Evolutionary conservation across 352 stramenopile genomes (phyloP).

Genomic region (Phytopythium oedochilum): DNA sequence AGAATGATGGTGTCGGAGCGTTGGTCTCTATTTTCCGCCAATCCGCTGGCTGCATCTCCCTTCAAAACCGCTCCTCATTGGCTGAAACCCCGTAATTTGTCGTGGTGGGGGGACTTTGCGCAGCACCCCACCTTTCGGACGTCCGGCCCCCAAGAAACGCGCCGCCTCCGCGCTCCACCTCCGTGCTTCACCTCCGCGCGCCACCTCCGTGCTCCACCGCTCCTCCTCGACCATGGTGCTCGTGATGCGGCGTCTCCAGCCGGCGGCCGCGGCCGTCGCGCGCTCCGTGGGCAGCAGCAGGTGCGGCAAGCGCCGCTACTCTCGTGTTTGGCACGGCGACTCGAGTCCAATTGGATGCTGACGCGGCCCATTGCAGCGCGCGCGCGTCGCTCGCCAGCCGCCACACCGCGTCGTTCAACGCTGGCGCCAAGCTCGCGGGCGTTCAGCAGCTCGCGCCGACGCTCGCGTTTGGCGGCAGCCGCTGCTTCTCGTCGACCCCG

Average conservation of each 20-base stretch:
- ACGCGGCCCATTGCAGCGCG: neutral
- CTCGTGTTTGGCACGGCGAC: too few species aligned
- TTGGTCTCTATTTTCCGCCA: neutral
- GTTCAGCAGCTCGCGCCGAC: slow-evolving; percentile 48
- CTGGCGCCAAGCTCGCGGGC: slow-evolving; percentile 26
- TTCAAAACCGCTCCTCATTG: neutral
- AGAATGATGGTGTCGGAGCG: neutral
- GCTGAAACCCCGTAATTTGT: neutral
- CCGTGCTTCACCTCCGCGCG: too few species aligned
- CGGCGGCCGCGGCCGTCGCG: slow-evolving; percentile 25
- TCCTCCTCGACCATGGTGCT: slow-evolving; percentile 50
- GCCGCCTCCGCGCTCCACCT: neutral
- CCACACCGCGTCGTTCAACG: slow-evolving; percentile 1
- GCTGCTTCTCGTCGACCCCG: slow-evolving; percentile 61
- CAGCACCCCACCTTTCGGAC: too few species aligned
- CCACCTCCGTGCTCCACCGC: neutral
- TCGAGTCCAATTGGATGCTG: too few species aligned
- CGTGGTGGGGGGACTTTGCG: neutral
- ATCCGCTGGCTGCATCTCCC: neutral
- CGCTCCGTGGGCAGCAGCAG: slow-evolving; percentile 15
- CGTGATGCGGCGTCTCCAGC: slow-evolving; percentile 64
- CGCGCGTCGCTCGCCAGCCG: neutral
- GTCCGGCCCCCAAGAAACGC: neutral
- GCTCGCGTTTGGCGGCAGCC: slow-evolving; percentile 29
- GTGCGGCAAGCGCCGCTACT: slow-evolving; percentile 13